Base-by-base conservation (phyloP, 1,284 basidiomycete species). In the Afroboletus lepidellus region DNA sequence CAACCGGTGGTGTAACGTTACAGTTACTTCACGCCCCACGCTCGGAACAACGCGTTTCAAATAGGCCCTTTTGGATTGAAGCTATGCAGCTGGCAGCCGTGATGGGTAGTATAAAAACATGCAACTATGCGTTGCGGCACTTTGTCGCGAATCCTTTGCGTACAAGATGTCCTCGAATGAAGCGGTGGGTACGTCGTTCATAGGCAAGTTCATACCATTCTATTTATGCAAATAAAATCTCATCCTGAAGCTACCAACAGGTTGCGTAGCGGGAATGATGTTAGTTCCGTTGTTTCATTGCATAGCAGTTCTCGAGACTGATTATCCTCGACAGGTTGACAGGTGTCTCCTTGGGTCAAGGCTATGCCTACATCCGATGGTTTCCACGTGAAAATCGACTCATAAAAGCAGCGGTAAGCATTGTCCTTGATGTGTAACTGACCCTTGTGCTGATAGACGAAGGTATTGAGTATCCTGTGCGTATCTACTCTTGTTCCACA, bases 261-360 rank as follows among this genome's bases (percentile, higher is more conserved):
- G 8, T 42, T 30, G 27, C 7, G 9, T 15, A n/a, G 9, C 13
- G 27, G 41, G 2, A 42, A 29, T 11, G n/a, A 15, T 42, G 41
- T 42, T 15, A 30, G 27, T 41, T n/a, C 41, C 41, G 7, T 3
- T 13, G 11, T 15, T 30, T 30, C 1, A 6, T 21, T 15, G 4
- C 18, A 42, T 20, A 7, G 15, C 41, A 8, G 18, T 24, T 29
- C n/a, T 42, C 5, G 15, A 30, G 21, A 1, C 18, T 13, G n/a
- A 20, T 45, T 45, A 41, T 32, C 24, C 9, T 18, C 15, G 11
- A 27, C 21, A 42, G 41, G 27, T 24, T 42, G 27, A 42, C 46
- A 7, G 54, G 54, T 8, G 9, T 53, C 29, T 36, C 41, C 25
- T 41, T 55, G 46, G 50, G 50, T 36, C 54, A 55, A 46, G 42